Percentiles rank a stretch among this genome's conserved stretches.
Evolutionary conservation across 1,284 basidiomycete species (phyloP).

Genomic region (Irpex sp.): DNA sequence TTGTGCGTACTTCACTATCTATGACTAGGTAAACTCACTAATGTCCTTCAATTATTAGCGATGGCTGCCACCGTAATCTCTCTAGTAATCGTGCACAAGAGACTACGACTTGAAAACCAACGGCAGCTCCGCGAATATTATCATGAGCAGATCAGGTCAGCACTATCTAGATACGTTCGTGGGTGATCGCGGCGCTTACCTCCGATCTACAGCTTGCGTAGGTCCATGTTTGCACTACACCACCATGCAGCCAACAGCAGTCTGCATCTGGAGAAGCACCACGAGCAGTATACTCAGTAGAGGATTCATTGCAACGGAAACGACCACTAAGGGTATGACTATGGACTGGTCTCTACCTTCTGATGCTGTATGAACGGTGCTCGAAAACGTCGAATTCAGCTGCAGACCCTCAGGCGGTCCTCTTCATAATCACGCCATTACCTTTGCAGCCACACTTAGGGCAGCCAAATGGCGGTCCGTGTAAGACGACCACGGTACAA

Average conservation of each 20-base stretch:
- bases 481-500: no score
- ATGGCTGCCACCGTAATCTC: conserved; percentile 39
- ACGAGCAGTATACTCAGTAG: background rate
- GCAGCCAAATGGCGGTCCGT: no score
- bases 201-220: conserved; percentile 19
- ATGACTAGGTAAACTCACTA: background rate
- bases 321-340: background rate
- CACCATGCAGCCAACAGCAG: conserved; percentile 20
- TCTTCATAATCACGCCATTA: no score
- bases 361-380: background rate
- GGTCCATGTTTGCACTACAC: conserved; percentile 24
- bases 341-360: background rate
- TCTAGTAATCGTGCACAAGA: conserved; percentile 47
- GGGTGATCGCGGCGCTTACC: background rate
- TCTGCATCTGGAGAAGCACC: background rate
- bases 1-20: conserved; percentile 29
- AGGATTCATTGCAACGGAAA: no score
- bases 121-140: conserved; percentile 52
- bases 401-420: no score
- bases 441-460: no score
- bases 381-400: background rate
- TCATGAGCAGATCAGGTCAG: conserved; percentile 49
- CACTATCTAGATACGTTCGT: background rate
- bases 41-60: conserved; percentile 25
- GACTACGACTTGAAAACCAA: conserved; percentile 40